Evolutionary conservation across 768 basidiomycete species (phyloP), one percentile per base, ranked within the genome.

Genomic region (Cyclocybe cylindracea): DNA sequence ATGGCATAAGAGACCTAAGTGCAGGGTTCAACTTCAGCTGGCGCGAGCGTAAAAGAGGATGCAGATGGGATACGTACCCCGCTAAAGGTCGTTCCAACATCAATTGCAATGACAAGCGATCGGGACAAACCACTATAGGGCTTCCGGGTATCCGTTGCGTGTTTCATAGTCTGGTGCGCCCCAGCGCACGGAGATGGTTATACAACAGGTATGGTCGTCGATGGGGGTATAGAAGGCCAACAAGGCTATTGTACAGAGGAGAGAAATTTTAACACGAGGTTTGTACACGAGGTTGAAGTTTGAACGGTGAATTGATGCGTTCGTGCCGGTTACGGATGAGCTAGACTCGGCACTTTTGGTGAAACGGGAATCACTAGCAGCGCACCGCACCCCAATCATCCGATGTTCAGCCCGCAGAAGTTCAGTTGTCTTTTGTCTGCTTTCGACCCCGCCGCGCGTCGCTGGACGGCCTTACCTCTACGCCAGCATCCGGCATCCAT

Each of bases 1-100:
- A 91, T 87, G 1, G 89, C 86, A 66, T 91, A 91, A 33, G 89
- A 91, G 2, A 86, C 78, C 77, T 79, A 48, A 24, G 24, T 38
- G 49, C 37, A 49, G 55, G 48, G 38, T 7, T 7, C 32, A 52
- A 39, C 50, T 37, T 41, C 35, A 11, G 50, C 52, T 46, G 52
- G 45, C 46, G 46, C 32, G 51, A 18, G 42, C 24, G 11, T 47
- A 32, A 46, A 42, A 44, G 50, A 43, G 31, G 33, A 18, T 29
- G 50, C 19, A 43, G 44, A 35, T 14, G 50, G 44, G 40, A 45
- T 45, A 60, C 70, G 61, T 66, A 85, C 89, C 11, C 89, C 89
- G 60, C 86, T 87, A 62, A 91, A 91, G 0, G 89, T 91, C 1
- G 89, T 91, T 19, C 89, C 89, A 56, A 91, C 80, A 61, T 91